phyloP scores from a whole-genome alignment of 1,284 basidiomycete species.

The Marasmius oreades region DNA sequence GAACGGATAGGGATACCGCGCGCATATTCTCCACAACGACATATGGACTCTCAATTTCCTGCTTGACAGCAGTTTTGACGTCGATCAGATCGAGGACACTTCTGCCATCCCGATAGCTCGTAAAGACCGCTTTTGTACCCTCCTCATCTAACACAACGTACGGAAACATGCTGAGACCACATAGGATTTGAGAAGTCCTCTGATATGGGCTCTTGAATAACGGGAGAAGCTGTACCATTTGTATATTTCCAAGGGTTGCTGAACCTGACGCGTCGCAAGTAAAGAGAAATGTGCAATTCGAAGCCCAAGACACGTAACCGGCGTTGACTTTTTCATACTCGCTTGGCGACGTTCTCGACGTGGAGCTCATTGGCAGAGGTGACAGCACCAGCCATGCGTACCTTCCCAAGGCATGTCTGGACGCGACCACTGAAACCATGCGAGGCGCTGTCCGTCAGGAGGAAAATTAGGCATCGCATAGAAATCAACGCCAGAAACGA shows the following conservation, averaged over 20 bases:
- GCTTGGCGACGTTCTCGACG: conserved; percentile 37
- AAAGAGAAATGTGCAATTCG: conserved; percentile 58
- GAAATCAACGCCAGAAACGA: conserved; percentile 63
- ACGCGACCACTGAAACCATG: conserved; percentile 73
- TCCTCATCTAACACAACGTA: conserved; percentile 46
- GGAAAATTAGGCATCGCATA: conserved; percentile 64
- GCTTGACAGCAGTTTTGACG: conserved; percentile 29
- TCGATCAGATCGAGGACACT: conserved; percentile 46
- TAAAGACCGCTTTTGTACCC: conserved; percentile 40
- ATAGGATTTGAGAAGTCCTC: conserved; percentile 60
- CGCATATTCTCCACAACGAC: conserved; percentile 40
- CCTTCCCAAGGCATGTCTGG: conserved; percentile 86
- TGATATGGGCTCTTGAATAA: conserved; percentile 42
- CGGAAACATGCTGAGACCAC: conserved; percentile 53
- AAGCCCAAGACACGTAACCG: conserved; percentile 58
- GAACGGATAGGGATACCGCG: conserved; percentile 28
- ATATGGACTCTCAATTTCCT: conserved; percentile 43
- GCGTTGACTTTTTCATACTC: conserved; percentile 44
- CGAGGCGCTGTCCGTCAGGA: conserved; percentile 60
- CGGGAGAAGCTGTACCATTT: conserved; percentile 31
- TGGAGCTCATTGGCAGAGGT: conserved; percentile 27
- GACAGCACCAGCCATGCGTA: conserved; percentile 41
- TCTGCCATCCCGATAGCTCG: conserved; percentile 47
- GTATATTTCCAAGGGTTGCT: conserved; percentile 65
- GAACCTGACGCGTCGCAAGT: conserved; percentile 62